Evolutionary conservation across 2,329 filamentous ascomycete species (phyloP), one percentile per base, ranked within the genome.

Genomic region (Sclerotinia trifoliorum): DNA sequence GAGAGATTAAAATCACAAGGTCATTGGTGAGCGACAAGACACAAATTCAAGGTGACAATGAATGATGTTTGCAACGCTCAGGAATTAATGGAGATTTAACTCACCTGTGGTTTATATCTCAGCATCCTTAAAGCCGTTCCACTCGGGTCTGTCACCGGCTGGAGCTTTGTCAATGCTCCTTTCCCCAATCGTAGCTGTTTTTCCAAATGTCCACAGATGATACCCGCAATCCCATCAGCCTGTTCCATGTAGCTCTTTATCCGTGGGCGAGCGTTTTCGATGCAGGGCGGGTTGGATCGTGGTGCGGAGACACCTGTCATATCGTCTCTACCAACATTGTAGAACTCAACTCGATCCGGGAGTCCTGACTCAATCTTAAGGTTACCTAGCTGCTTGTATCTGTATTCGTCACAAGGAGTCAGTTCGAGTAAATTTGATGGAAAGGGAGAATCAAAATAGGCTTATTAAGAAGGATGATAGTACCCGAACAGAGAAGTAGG

Each of bases 91-190:
- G 26, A 32, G 26, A 1, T 5, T 13, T 5, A 55, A 19, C 49
- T 29, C n/a, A 65, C 78, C 46, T 68, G 69, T 7, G 66, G 62
- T 29, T 58, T 19, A 24, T 51, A 64, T 11, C 44, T 63, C 15
- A 70, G 44, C 69, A 68, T 64, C 17, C 62, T 67, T 7, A 70
- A 39, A 55, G 29, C n/a, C 2, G 69, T 57, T 39, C 69, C 57
- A 64, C 35, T 64, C 46, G 48, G 29, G 26, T 54, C 61, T 19
- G 35, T 64, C 15, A 64, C 21, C 8, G 49, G 8, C 8, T 64
- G 85, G 6, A 86, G 73, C n/a, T 79, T 76, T 24, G 78, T 70
- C 0, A 86, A 75, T 0, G 79, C 82, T 24, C 48, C 63, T 26
- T 49, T 46, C 21, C 65, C 67, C 2, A 70, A 65, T 6, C 52